A percentile compares a stretch with the other conserved stretches of the same genome.
Conservation (phyloP, 495 filamentous ascomycete genomes). For the Podospora conica region DNA sequence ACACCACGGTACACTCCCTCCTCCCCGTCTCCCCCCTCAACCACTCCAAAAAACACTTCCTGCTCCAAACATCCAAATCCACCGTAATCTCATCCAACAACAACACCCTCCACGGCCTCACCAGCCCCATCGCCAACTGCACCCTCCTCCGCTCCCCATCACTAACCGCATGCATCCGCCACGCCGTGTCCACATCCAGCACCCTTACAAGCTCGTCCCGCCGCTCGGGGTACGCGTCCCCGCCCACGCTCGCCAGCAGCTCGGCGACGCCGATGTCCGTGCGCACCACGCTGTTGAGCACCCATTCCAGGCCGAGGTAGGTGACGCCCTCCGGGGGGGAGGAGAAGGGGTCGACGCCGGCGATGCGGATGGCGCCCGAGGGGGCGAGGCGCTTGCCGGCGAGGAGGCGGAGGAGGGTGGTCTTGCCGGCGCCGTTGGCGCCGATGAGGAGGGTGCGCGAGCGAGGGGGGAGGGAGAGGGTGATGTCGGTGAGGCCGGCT, state of each 20-base stretch:
- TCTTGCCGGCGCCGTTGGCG: conserved; percentile 97
- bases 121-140: conserved; percentile 90
- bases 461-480: conserved; percentile 67
- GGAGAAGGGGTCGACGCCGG: conserved; percentile 84
- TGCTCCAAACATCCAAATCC: conserved; percentile 80
- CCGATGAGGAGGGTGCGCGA: conserved; percentile 91
- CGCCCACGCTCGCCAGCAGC: conserved; percentile 78
- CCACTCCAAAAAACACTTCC: conserved; percentile 80
- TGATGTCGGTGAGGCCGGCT: conserved; percentile 61
- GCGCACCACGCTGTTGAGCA: conserved; percentile 93
- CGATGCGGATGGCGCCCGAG: conserved; percentile 59
- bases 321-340: conserved; percentile 84
- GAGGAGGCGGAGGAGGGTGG: conserved; percentile 77
- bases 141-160: conserved; percentile 90
- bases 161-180: conserved; percentile 91
- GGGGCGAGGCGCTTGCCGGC: conserved; percentile 94
- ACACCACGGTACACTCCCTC: conserved; percentile 83
- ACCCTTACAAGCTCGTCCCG: conserved; percentile 80
- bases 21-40: conserved; percentile 79
- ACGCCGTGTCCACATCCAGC: conserved; percentile 83
- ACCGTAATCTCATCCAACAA: conserved; percentile 97
- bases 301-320: conserved; percentile 97
- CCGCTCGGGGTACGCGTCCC: conserved; percentile 70
- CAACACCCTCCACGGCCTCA: conserved; percentile 87
- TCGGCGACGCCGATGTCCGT: conserved; percentile 89